Conservation (phyloP, 2,329 filamentous ascomycete genomes). For the Tolypocladium sp. region DNA sequence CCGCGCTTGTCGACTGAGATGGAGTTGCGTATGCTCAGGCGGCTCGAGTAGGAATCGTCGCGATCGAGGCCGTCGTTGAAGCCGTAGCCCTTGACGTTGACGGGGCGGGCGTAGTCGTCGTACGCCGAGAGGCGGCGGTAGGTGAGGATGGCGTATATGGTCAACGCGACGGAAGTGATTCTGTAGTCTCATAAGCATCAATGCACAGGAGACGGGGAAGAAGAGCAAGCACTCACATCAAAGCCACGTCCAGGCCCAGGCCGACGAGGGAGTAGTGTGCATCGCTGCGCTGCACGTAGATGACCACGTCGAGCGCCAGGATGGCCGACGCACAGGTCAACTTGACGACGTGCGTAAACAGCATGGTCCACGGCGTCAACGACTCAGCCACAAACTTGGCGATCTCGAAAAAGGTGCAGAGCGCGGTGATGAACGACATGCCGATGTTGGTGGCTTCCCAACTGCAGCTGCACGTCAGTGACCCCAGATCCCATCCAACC, state of each 20-base stretch:
- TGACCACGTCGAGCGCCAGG: slow-evolving; percentile 40
- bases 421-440: slow-evolving; percentile 35
- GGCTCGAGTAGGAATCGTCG: slow-evolving; percentile 15
- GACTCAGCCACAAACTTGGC: slow-evolving; percentile 36
- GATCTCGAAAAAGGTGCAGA: slow-evolving; percentile 38
- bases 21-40: slow-evolving; percentile 10
- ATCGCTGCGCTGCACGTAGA: slow-evolving; percentile 36
- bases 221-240: slow-evolving; percentile 32
- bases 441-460: slow-evolving; percentile 46
- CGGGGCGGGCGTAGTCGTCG: slow-evolving; percentile 40
- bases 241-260: slow-evolving; percentile 35
- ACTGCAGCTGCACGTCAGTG: slow-evolving; percentile 19
- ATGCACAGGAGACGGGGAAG: neutral
- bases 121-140: slow-evolving; percentile 39
- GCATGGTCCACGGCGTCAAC: slow-evolving; percentile 44
- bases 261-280: slow-evolving; percentile 38
- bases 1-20: slow-evolving; percentile 17
- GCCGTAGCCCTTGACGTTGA: slow-evolving; percentile 39
- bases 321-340: slow-evolving; percentile 35
- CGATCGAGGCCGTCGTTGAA: slow-evolving; percentile 25
- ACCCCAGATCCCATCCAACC: neutral
- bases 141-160: slow-evolving; percentile 35
- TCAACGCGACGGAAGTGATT: slow-evolving; percentile 30
- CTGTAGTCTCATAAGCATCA: slow-evolving; percentile 17
- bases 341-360: slow-evolving; percentile 43